A percentile compares a stretch with the other conserved stretches of the same genome.
These are phyloP conservation scores for Lasiodiplodia sp. DNA, from an alignment of 2,329 filamentous ascomycete species.

Conservation along the genomic window DNA sequence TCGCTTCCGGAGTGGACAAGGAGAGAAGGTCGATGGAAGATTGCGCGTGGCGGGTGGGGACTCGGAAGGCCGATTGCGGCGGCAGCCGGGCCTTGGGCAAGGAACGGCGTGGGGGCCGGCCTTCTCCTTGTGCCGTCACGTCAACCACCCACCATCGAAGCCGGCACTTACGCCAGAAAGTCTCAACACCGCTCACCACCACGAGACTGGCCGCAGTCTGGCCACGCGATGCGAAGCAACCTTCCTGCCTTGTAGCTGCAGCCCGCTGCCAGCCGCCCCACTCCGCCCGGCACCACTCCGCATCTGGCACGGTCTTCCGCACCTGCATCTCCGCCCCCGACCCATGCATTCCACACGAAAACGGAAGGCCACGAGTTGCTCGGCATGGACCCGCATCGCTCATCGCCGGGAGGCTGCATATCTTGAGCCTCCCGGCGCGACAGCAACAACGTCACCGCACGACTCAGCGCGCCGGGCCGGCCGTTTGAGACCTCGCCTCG, in stretches of 20 bases:
- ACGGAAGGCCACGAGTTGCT: slow-evolving; percentile 11
- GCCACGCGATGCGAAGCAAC: slow-evolving; percentile 9
- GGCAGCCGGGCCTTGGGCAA: slow-evolving; percentile 7
- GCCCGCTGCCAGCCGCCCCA: not conserved
- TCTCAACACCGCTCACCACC: not conserved
- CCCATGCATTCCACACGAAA: slow-evolving; percentile 2
- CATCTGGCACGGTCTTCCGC: slow-evolving; percentile 22
- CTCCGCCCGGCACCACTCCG: slow-evolving; percentile 14
- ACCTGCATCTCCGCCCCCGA: slow-evolving; percentile 15
- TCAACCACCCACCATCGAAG: not conserved
- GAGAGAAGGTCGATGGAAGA: slow-evolving; percentile 12
- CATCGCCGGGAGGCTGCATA: not conserved
- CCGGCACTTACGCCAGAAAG: not conserved
- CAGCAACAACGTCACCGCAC: not conserved
- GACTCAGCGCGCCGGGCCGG: slow-evolving; percentile 8
- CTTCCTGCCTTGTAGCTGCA: slow-evolving; percentile 23
- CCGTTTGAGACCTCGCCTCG: slow-evolving; percentile 19
- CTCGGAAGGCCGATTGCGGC: slow-evolving; percentile 1
- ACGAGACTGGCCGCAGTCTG: not conserved
- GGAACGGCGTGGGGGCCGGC: not conserved
- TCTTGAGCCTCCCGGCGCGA: not conserved
- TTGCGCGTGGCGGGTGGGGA: slow-evolving; percentile 8
- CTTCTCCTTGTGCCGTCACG: not conserved
- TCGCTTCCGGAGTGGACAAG: slow-evolving; percentile 1
- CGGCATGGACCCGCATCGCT: not conserved